Conservation (phyloP, 108 stramenopile genomes). For the Cyclotella kingstonii region DNA sequence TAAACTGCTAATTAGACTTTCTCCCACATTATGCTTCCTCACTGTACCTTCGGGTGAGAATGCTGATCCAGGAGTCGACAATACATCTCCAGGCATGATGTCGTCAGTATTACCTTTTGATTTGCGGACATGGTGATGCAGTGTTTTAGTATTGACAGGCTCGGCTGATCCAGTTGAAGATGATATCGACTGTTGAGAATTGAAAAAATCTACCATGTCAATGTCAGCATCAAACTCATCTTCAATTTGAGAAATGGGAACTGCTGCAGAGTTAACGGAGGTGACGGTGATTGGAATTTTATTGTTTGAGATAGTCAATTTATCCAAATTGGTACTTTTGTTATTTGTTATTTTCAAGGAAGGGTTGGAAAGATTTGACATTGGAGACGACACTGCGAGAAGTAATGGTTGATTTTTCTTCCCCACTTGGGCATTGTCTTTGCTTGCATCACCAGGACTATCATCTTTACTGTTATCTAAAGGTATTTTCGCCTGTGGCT, state of each 20-base stretch:
- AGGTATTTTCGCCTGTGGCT: neutral
- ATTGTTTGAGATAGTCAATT: conserved; percentile 1
- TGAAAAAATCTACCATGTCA: conserved; percentile 46
- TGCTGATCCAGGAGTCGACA: neutral
- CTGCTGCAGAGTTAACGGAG: too few species aligned
- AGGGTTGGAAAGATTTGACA: too few species aligned
- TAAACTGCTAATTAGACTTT: conserved; percentile 59
- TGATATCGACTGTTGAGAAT: conserved; percentile 9
- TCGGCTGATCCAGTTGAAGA: neutral
- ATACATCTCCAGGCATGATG: conserved; percentile 34
- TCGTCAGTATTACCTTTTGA: conserved; percentile 20
- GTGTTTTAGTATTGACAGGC: neutral
- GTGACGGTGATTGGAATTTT: neutral
- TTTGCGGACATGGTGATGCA: conserved; percentile 14
- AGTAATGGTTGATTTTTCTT: too few species aligned
- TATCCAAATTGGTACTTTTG: too few species aligned
- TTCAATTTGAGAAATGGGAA: conserved; percentile 24
- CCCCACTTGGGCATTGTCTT: neutral
- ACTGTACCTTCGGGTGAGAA: conserved; percentile 1
- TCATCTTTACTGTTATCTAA: neutral
- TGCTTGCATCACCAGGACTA: neutral
- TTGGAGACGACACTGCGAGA: too few species aligned
- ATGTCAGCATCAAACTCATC: conserved; percentile 49
- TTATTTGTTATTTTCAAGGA: too few species aligned
- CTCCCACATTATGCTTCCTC: conserved; percentile 7